Percentiles rank a stretch among this genome's conserved stretches.
phyloP scores from a whole-genome alignment of 2,329 filamentous ascomycete genomes.

The Aspergillus ustus region DNA sequence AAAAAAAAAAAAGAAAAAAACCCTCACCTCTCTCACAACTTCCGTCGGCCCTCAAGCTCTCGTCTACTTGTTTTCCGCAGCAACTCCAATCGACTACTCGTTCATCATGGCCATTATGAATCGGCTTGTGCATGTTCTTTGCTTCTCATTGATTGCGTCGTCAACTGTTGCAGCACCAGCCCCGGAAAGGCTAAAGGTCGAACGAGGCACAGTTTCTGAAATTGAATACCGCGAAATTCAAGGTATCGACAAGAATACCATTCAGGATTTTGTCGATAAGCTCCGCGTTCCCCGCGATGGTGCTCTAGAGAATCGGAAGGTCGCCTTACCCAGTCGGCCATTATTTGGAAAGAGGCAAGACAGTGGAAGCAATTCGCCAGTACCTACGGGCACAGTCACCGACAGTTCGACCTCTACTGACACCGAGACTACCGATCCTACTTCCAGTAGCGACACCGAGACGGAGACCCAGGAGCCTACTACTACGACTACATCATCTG shows the following conservation, averaged over 20 bases:
- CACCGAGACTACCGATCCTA: conserved; percentile 15
- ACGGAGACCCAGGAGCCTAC: conserved; percentile 4
- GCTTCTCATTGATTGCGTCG: conserved; percentile 33
- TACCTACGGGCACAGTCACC: conserved; percentile 16
- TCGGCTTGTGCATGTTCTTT: conserved; percentile 29
- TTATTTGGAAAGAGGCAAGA: conserved; percentile 66
- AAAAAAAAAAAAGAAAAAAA: neutral
- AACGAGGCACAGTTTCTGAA: conserved; percentile 18
- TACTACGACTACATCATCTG: conserved; percentile 18
- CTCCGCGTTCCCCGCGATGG: conserved; percentile 70
- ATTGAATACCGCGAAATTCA: conserved; percentile 59
- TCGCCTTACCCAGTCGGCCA: conserved; percentile 65
- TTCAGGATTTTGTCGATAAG: conserved; percentile 67
- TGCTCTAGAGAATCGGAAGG: conserved; percentile 66
- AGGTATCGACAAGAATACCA: conserved; percentile 60
- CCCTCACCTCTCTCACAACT: neutral
- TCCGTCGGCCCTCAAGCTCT: neutral
- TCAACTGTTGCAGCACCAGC: conserved; percentile 31
- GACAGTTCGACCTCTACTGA: conserved; percentile 11
- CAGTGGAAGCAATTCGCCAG: conserved; percentile 17
- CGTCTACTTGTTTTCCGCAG: neutral
- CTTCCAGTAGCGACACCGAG: conserved; percentile 2
- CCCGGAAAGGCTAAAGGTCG: conserved; percentile 16
- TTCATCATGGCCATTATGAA: conserved; percentile 21
- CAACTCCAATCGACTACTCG: neutral